phyloP scores from a whole-genome alignment of 352 stramenopile species.

The Phytophthora ohioensis region DNA sequence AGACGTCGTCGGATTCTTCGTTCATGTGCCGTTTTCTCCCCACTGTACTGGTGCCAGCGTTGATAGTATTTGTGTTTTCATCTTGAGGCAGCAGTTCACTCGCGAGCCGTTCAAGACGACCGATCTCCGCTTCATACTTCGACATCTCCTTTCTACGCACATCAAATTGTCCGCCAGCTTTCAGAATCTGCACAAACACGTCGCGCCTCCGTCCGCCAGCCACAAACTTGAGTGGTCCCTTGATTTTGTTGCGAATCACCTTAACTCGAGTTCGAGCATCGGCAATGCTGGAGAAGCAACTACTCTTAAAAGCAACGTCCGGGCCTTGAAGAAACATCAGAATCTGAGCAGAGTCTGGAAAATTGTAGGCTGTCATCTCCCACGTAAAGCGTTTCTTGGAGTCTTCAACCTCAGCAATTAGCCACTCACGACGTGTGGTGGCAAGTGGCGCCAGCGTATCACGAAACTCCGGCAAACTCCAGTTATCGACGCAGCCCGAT shows the following conservation, averaged over 20 bases:
- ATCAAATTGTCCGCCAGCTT: slow-evolving; percentile 1
- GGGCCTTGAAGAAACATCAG: slow-evolving; percentile 6
- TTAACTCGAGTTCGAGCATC: slow-evolving; percentile 1
- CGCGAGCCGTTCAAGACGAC: slow-evolving; percentile 1
- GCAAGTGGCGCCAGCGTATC: neutral
- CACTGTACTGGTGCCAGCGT: neutral
- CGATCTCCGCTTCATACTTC: slow-evolving; percentile 13
- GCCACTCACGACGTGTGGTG: slow-evolving; percentile 7
- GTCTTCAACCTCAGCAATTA: slow-evolving; percentile 1
- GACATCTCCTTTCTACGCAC: neutral
- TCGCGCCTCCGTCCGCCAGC: slow-evolving; percentile 5
- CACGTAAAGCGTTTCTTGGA: slow-evolving; percentile 10
- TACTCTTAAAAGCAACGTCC: neutral
- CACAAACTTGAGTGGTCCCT: neutral
- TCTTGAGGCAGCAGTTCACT: neutral
- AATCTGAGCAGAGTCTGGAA: slow-evolving; percentile 3
- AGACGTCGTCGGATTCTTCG: neutral
- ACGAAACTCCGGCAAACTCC: slow-evolving; percentile 4
- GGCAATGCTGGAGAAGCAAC: slow-evolving; percentile 5
- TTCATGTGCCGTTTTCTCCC: slow-evolving; percentile 8
- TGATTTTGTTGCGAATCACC: neutral
- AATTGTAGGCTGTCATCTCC: neutral
- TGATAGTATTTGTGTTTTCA: neutral
- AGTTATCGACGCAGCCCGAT: neutral
- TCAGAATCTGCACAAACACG: slow-evolving; percentile 2